Evolutionary conservation across 345 rosid genomes (phyloP), one percentile per base, ranked within the genome.

Genomic region (Microcos paniculata): DNA sequence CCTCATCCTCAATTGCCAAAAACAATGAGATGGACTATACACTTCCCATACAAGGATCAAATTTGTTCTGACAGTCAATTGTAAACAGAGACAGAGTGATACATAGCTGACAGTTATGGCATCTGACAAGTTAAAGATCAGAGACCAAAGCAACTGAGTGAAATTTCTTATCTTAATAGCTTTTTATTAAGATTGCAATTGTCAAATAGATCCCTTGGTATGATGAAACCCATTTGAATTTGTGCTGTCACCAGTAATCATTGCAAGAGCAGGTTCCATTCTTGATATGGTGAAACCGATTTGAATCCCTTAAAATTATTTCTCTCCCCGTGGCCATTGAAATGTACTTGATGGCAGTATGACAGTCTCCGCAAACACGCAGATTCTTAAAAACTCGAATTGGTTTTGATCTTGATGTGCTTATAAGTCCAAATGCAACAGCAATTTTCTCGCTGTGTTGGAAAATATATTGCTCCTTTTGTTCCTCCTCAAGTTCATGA

Each of bases 381-480:
- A 90, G 89, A 79, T 90, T 90, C 84, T 92, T 90, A 31, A 90
- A 88, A 72, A 92, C 91, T 71, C 91, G 84, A 46, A 89, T 81
- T 0, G 92, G 89, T 79, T 85, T 89, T 0, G 88, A 77, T 73
- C 76, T 82, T 11, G 64, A 70, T 9, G 89, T 84, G 84, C 88
- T 87, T 33, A 90, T 86, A 18, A 90, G 88, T 70, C 95, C 92
- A 75, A 84, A 89, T 3, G 90, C 90, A 77, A 91, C 90, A 1
- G 96, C 96, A 18, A 91, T 85, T 82, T 90, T 89, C 87, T 92
- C 97, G 28, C 96, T 92, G 80, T 91, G 96, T 49, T 91, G 96
- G 74, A 82, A 77, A 77, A 92, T 16, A 51, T 87, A 83, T 46
- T 82, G 87, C 82, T 88, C 97, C 73, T 89, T 89, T 48, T 82